These are phyloP conservation scores for Jackrogersella minutella DNA, from an alignment of 495 filamentous ascomycete genomes.

Conservation along the genomic window DNA sequence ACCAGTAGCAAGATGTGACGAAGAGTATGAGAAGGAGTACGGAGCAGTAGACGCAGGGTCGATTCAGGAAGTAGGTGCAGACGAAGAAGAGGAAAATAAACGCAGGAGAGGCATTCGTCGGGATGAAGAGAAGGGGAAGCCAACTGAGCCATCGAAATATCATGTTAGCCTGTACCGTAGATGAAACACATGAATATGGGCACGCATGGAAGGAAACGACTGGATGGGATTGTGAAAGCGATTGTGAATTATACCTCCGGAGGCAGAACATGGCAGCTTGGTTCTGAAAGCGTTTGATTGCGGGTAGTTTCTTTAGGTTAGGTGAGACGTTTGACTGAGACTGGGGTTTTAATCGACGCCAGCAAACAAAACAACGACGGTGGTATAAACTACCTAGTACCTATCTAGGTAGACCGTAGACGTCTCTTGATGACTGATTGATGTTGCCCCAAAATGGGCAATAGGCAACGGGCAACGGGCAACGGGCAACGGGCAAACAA, in stretches of 20 bases:
- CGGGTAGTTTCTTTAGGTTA: conserved; percentile 3
- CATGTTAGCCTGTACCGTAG: neutral
- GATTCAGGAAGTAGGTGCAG: conserved; percentile 87
- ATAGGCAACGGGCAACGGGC: too few relatives aligned
- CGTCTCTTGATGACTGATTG: too few relatives aligned
- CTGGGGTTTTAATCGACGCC: conserved; percentile 6
- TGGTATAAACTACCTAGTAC: too few relatives aligned
- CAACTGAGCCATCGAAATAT: conserved; percentile 56
- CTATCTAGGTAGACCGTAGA: too few relatives aligned
- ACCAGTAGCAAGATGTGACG: conserved; percentile 89
- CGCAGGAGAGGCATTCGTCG: conserved; percentile 79
- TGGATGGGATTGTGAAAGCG: too few relatives aligned
- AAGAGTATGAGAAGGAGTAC: conserved; percentile 88
- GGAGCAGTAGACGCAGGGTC: conserved; percentile 91
- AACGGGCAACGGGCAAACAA: too few relatives aligned
- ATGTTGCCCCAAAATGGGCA: neutral
- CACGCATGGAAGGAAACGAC: too few relatives aligned
- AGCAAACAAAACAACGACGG: too few relatives aligned
- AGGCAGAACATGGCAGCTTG: conserved; percentile 78
- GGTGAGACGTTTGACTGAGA: conserved; percentile 22
- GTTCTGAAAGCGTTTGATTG: conserved; percentile 19
- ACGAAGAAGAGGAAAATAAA: conserved; percentile 92
- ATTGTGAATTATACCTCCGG: too few relatives aligned
- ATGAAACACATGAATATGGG: too few relatives aligned
- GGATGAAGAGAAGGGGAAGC: conserved; percentile 77